phyloP scores from a whole-genome alignment of 108 stramenopile genomes.

The Cyclostephanos invisitatus region DNA sequence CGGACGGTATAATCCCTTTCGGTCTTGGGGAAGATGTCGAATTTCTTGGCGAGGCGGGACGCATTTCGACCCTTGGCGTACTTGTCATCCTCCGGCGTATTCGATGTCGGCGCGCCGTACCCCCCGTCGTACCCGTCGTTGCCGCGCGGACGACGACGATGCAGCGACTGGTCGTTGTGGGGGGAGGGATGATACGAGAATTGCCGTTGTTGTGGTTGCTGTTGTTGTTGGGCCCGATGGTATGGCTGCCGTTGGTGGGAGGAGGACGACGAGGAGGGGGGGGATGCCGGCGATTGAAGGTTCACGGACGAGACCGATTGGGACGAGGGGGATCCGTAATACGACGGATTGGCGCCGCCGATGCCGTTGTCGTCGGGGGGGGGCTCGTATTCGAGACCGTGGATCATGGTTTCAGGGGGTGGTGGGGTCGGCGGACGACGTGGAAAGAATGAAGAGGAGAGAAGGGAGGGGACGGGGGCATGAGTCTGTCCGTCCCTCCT shows the following conservation, averaged over 20 bases:
- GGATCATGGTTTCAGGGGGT: slow-evolving; percentile 21
- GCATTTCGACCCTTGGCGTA: slow-evolving; percentile 31
- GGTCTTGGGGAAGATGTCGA: slow-evolving; percentile 88
- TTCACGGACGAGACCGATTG: background rate
- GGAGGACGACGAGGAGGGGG: too few species aligned
- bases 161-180: slow-evolving; percentile 15
- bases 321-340: too few species aligned
- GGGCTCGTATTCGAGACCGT: slow-evolving; percentile 48
- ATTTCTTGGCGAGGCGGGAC: slow-evolving; percentile 33
- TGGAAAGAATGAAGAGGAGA: background rate
- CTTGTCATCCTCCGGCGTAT: slow-evolving; percentile 27
- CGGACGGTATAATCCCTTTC: slow-evolving; percentile 72
- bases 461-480: too few species aligned
- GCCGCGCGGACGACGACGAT: slow-evolving; percentile 20
- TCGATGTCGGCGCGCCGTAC: too few species aligned
- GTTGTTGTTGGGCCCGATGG: background rate
- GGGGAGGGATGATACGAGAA: background rate
- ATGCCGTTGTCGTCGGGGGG: slow-evolving; percentile 10
- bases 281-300: background rate
- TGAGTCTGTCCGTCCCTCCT: too few species aligned
- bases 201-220: background rate
- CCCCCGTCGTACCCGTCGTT: background rate
- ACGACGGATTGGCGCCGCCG: slow-evolving; percentile 8
- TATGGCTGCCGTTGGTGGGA: too few species aligned
- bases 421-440: background rate